phyloP scores from a whole-genome alignment of 352 stramenopile species.

The Paralagenidium karlingii region DNA sequence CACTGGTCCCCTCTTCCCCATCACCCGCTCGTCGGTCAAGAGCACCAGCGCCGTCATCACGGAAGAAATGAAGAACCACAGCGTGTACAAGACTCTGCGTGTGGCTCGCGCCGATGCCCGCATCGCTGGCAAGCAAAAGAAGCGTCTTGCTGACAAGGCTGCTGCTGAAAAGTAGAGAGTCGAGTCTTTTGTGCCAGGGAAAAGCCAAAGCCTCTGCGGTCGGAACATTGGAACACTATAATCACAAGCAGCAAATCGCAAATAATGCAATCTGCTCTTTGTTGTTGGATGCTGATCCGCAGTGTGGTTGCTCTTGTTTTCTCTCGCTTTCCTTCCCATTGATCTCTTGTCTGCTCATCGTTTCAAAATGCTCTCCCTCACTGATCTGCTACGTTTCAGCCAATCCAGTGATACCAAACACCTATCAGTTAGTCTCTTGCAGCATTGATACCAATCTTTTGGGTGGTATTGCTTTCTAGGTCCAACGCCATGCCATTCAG shows the following conservation, averaged over 20 bases:
- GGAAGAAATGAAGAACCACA: slow-evolving; percentile 77
- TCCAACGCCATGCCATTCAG: too few species aligned
- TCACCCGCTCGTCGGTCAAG: slow-evolving; percentile 63
- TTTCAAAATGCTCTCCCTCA: too few species aligned
- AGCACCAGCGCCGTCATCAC: slow-evolving; percentile 72
- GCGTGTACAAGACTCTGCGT: slow-evolving; percentile 73
- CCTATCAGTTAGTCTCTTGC: too few species aligned
- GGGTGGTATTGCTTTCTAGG: too few species aligned
- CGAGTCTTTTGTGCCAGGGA: background rate
- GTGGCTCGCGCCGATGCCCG: slow-evolving; percentile 75
- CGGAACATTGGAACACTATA: slow-evolving; percentile 11
- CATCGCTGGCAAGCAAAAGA: slow-evolving; percentile 82
- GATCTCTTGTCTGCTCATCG: too few species aligned
- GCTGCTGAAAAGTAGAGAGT: slow-evolving; percentile 52
- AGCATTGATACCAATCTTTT: too few species aligned
- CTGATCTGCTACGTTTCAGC: too few species aligned
- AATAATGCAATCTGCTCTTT: too few species aligned
- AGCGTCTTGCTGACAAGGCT: slow-evolving; percentile 83
- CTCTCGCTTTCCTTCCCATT: too few species aligned
- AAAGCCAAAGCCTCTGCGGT: slow-evolving; percentile 1
- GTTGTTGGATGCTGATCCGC: background rate
- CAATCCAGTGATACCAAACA: too few species aligned
- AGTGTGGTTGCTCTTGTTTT: too few species aligned
- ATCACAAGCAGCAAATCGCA: slow-evolving; percentile 7
- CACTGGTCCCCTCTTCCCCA: slow-evolving; percentile 63